phyloP scores from a whole-genome alignment of 306 rosid species.

The Benincasa hispida region DNA sequence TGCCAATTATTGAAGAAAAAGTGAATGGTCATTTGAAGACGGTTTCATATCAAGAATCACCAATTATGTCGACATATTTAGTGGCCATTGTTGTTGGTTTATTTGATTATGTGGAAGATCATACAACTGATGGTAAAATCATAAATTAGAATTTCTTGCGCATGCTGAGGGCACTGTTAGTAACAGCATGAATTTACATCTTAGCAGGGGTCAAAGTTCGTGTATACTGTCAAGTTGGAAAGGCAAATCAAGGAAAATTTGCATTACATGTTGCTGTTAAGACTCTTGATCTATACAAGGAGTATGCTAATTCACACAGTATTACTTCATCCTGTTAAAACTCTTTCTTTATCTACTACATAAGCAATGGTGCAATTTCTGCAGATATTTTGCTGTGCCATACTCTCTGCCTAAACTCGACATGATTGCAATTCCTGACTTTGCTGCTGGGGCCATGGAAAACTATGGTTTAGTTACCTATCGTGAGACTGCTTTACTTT shows the following conservation, averaged over 20 bases:
- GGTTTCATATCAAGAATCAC: constrained; percentile 68
- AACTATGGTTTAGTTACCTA: constrained; percentile 92
- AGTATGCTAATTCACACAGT: constrained; percentile 30
- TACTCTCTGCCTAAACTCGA: constrained; percentile 85
- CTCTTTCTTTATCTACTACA: not conserved
- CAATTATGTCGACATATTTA: constrained; percentile 86
- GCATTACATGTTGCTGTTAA: constrained; percentile 72
- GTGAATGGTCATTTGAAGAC: constrained; percentile 44
- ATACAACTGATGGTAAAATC: constrained; percentile 67
- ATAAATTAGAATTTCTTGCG: not conserved
- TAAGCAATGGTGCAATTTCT: constrained; percentile 17
- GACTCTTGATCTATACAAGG: constrained; percentile 62
- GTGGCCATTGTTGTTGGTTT: constrained; percentile 88
- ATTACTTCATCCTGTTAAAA: not conserved
- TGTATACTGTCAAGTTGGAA: constrained; percentile 84
- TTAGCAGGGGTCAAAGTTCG: constrained; percentile 77
- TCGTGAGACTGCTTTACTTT: constrained; percentile 88
- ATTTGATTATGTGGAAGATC: constrained; percentile 85
- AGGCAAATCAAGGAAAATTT: constrained; percentile 75
- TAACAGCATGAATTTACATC: constrained; percentile 15
- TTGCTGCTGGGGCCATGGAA: constrained; percentile 98
- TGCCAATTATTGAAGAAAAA: constrained; percentile 77
- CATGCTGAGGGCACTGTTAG: not conserved
- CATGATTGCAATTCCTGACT: constrained; percentile 94
- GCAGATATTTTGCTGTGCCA: constrained; percentile 80